Evolutionary conservation across 768 basidiomycete species (phyloP).

Genomic region (Exsudoporus frostii): DNA sequence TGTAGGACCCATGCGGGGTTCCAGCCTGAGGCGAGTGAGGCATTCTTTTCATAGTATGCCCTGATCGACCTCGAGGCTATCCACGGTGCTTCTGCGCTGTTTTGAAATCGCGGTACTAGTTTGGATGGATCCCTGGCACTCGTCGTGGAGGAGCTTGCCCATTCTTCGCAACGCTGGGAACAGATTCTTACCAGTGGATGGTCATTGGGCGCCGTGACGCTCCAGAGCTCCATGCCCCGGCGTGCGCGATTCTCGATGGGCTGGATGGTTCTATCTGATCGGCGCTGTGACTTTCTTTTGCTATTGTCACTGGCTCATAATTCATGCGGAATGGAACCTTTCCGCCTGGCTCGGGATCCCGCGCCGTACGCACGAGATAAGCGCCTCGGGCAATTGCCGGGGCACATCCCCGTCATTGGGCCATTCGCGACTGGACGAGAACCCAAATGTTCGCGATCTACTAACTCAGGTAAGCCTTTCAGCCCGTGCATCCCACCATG

Average conservation of each 20-base stretch:
- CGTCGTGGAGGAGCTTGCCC: background rate
- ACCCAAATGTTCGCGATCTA: background rate
- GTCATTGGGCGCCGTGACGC: background rate
- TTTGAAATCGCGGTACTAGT: background rate
- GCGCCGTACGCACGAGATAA: background rate
- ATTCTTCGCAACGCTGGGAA: background rate
- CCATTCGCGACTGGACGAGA: background rate
- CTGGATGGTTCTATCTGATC: conserved; percentile 10
- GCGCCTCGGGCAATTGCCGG: background rate
- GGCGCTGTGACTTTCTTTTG: background rate
- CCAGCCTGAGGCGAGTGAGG: background rate
- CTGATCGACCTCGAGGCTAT: conserved; percentile 9
- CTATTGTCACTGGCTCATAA: background rate
- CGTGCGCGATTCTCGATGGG: background rate
- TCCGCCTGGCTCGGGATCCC: background rate
- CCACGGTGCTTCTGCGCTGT: conserved; percentile 13
- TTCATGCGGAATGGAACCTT: conserved; percentile 6
- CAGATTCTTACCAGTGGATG: background rate
- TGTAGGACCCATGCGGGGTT: background rate
- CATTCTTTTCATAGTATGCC: background rate
- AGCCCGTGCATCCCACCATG: background rate
- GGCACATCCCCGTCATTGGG: background rate
- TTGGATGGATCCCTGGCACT: background rate
- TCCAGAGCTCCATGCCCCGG: background rate
- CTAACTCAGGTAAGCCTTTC: background rate